Base-by-base conservation (phyloP, 148 eudicot species). In the Limonium bicolor region DNA sequence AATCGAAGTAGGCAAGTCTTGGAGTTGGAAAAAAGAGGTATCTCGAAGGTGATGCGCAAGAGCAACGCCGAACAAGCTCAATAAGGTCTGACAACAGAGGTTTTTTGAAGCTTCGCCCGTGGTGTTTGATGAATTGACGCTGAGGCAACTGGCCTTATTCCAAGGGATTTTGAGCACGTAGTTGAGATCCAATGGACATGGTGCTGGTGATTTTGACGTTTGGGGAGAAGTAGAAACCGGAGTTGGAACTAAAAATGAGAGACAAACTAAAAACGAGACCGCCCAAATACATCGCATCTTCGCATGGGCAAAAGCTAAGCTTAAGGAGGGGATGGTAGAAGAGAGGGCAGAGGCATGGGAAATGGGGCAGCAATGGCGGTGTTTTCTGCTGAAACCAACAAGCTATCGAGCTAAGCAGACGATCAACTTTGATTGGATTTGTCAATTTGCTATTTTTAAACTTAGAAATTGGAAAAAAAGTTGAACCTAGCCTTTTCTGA, bases 11-110 rank as follows among this genome's bases (percentile, higher is more conserved):
- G 61, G 43, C 3, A 69, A 4, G 42, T 77, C 53, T 8, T 65
- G 77, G 12, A 86, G 66, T 17, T 65, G 55, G 50, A 86, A 86
- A 0, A 51, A 54, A 8, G 71, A 54, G 7, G 86, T 72, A 0
- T 53, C 31, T 38, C 66, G 69, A 10, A 86, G 82, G 50, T 61
- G 51, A 17, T 55, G 54, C 4, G 95, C 37, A 23, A 86, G 33
- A 12, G 64, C 69, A 12, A 86, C 55, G 2, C 76, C 95, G 38
- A 37, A 69, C 24, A 86, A 74, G 34, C 78, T 67, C 45, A 80
- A 56, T 4, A 86, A 75, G 33, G 86, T 69, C 43, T 74, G 83
- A 54, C 86, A 80, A 46, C 95, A 86, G 15, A 27, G 34, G 30
- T 36, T 36, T 18, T 4, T 19, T 25, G 50, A 26, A n/a, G 62